phyloP scores from a whole-genome alignment of 73 alveolate genomes.

The Strombidium stylifer region DNA sequence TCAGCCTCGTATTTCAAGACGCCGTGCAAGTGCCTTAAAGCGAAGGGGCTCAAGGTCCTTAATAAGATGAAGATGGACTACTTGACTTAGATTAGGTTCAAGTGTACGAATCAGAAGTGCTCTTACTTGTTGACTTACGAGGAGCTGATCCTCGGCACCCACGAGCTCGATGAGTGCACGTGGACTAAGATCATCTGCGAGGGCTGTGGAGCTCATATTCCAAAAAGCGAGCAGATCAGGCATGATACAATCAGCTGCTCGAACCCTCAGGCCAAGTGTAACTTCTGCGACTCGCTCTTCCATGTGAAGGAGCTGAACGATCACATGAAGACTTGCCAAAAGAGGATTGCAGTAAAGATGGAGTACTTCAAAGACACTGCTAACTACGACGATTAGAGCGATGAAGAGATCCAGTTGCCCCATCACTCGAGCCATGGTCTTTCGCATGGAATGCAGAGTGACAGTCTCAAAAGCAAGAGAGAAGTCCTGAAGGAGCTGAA shows the following conservation, averaged over 20 bases:
- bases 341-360: neutral
- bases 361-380: too few species aligned
- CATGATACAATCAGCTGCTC: constrained; percentile 9
- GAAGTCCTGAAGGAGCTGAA: too few species aligned
- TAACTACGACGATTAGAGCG: too few species aligned
- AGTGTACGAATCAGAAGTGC: constrained; percentile 4
- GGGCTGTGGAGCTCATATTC: constrained; percentile 22
- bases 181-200: constrained; percentile 11
- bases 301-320: neutral
- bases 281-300: neutral
- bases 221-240: neutral
- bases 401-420: too few species aligned
- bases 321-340: neutral
- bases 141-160: constrained; percentile 12
- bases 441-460: too few species aligned
- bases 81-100: constrained; percentile 2
- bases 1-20: constrained; percentile 10
- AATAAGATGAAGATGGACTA: neutral
- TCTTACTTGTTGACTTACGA: constrained; percentile 6
- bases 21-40: constrained; percentile 13
- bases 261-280: constrained; percentile 3
- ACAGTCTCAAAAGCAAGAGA: too few species aligned
- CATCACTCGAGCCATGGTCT: too few species aligned
- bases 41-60: neutral
- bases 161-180: constrained; percentile 16